Evolutionary conservation across 352 stramenopile genomes (phyloP).

Genomic region (Phytophthora colocasiae): DNA sequence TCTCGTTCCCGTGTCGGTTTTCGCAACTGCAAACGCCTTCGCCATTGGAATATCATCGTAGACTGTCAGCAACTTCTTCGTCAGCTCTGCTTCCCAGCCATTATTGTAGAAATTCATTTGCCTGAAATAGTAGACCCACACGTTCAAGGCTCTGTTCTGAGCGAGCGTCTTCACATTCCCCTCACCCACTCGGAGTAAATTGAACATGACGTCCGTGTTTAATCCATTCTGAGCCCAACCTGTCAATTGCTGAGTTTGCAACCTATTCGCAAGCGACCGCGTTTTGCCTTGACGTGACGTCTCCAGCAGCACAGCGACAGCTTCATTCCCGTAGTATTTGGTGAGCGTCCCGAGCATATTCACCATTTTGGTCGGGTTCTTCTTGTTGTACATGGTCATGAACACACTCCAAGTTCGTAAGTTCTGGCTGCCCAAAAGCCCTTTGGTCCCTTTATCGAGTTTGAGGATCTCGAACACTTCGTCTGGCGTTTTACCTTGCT

Average conservation of each 20-base stretch:
- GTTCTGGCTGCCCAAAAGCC: neutral
- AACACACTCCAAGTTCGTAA: conserved; percentile 10
- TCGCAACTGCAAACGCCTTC: conserved; percentile 5
- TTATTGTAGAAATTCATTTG: conserved; percentile 1
- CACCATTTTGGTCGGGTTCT: too few relatives aligned
- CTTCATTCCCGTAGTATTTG: too few relatives aligned
- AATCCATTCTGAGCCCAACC: conserved; percentile 3
- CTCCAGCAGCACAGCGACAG: conserved; percentile 11
- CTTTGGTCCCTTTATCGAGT: neutral
- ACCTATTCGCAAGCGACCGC: neutral
- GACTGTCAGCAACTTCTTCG: conserved; percentile 2
- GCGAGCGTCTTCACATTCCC: neutral
- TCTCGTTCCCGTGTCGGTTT: neutral
- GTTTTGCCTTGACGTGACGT: neutral
- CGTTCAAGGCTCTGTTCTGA: conserved; percentile 6
- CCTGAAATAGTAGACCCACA: conserved; percentile 12
- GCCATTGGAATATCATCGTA: conserved; percentile 9
- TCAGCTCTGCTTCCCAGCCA: neutral
- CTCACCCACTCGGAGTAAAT: conserved; percentile 1
- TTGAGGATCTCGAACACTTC: neutral
- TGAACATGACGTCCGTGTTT: conserved; percentile 1
- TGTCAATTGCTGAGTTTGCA: conserved; percentile 8
- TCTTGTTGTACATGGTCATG: too few relatives aligned
- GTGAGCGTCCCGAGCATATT: too few relatives aligned
- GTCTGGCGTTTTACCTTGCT: neutral